phyloP scores from a whole-genome alignment of 2,329 filamentous ascomycete species.

The Metarhizium album region DNA sequence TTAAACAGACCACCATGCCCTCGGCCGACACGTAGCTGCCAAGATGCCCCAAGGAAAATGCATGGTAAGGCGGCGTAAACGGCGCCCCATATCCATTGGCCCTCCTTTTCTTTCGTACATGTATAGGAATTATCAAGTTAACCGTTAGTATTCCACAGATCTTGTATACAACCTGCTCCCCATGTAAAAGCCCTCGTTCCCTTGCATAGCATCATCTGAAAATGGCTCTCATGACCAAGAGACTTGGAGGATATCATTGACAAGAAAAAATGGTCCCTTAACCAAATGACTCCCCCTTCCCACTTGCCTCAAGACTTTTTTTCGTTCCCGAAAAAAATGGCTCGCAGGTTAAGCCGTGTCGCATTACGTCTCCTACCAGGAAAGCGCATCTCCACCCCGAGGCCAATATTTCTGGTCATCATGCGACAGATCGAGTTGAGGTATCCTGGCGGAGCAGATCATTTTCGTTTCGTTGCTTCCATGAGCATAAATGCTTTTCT shows the following conservation, averaged over 20 bases:
- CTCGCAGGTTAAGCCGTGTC: background rate
- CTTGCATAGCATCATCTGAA: background rate
- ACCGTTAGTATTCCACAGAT: background rate
- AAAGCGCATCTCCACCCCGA: background rate
- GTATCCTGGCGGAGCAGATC: background rate
- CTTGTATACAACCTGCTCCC: background rate
- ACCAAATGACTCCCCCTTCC: background rate
- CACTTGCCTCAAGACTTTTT: background rate
- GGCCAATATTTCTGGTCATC: background rate
- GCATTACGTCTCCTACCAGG: background rate
- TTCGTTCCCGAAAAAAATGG: background rate
- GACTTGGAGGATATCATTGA: background rate
- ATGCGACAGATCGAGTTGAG: background rate
- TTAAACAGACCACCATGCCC: too few relatives aligned
- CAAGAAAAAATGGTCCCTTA: background rate
- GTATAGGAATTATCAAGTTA: background rate
- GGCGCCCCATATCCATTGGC: too few relatives aligned
- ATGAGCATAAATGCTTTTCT: background rate
- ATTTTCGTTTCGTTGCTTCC: background rate
- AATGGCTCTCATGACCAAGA: background rate
- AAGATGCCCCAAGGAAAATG: too few relatives aligned
- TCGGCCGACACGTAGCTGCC: too few relatives aligned
- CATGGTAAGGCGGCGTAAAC: background rate
- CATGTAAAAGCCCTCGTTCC: conserved; percentile 1
- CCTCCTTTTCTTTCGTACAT: background rate